Evolutionary conservation across 495 filamentous ascomycete species (phyloP), one percentile per base, ranked within the genome.

Genomic region (Lichenothelia convexa): DNA sequence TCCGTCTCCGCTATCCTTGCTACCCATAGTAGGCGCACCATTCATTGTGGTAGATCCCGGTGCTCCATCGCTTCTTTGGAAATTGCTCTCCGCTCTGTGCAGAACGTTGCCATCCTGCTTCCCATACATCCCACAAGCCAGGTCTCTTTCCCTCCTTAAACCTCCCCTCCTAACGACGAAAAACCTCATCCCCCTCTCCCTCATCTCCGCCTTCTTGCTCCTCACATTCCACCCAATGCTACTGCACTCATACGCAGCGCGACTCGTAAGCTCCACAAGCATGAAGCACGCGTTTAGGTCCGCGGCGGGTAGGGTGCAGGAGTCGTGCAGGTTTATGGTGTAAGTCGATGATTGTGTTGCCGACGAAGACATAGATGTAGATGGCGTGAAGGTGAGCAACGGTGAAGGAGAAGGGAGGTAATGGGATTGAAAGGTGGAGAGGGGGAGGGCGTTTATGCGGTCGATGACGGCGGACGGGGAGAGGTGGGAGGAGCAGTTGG

Each of bases 181-280:
- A 35, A 53, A 61, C n/a, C 46, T 31, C 58, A 62, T 61, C 12
- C 77, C 78, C 0, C 67, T 61, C 2, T 84, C 62, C 27, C 55
- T 58, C 82, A 92, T 92, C 60, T 93, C 84, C 39, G 63, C 61
- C 21, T 54, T 47, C 55, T 93, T 93, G 26, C 67, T 68, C 2
- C 40, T 38, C 0, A 78, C 67, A 8, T 73, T 73, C 85, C 85
- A 93, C 32, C 77, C 78, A 1, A 37, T 40, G 19, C 61, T 56
- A 0, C 78, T 82, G 11, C 59, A 46, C 30, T 68, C 63, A 51
- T 93, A 93, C 40, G 73, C 72, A 3, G 53, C 43, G 2, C 59
- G 49, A 35, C 78, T 85, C 0, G 81, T 85, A n/a, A 57, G 53
- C 48, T 75, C 67, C 42, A 93, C 65, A 13, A 93, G 62, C 18